phyloP scores from a whole-genome alignment of 192 early-diverging fungal species.

The Haplosporangium gracile region DNA sequence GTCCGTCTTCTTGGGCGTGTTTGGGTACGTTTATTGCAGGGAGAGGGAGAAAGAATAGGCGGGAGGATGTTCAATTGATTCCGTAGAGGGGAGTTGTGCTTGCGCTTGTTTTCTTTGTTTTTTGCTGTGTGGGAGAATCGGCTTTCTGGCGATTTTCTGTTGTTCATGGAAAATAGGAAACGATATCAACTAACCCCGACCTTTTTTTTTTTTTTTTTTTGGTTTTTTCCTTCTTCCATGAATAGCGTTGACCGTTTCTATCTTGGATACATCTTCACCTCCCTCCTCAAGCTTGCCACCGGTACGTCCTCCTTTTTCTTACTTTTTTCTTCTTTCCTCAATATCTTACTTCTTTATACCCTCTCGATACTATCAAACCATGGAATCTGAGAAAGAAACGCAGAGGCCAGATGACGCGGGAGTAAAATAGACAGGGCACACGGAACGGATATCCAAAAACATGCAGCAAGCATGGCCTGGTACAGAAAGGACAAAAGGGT shows the following conservation, averaged over 20 bases:
- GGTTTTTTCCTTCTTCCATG: background rate
- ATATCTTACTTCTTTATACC: background rate
- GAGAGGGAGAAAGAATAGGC: background rate
- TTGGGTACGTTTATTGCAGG: conserved; percentile 46
- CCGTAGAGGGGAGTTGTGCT: background rate
- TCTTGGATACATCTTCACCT: conserved; percentile 61
- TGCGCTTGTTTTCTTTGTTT: background rate
- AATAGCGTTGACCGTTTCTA: conserved; percentile 67
- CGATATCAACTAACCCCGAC: background rate
- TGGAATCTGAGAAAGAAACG: no score
- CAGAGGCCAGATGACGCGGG: no score
- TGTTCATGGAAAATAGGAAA: no score
- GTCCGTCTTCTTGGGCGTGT: conserved; percentile 62
- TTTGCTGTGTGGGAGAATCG: background rate
- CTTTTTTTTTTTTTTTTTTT: conserved; percentile 6
- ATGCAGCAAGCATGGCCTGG: background rate
- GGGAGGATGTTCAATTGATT: background rate
- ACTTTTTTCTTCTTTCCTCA: background rate
- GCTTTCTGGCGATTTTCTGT: background rate
- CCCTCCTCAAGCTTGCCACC: conserved; percentile 61
- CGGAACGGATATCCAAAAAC: no score
- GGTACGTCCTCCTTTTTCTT: conserved; percentile 10
- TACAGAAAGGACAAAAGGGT: background rate
- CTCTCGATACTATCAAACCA: no score
- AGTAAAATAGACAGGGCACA: no score